Base-by-base conservation (phyloP, 2,329 filamentous ascomycete genomes). In the Coniochaeta sp. region DNA sequence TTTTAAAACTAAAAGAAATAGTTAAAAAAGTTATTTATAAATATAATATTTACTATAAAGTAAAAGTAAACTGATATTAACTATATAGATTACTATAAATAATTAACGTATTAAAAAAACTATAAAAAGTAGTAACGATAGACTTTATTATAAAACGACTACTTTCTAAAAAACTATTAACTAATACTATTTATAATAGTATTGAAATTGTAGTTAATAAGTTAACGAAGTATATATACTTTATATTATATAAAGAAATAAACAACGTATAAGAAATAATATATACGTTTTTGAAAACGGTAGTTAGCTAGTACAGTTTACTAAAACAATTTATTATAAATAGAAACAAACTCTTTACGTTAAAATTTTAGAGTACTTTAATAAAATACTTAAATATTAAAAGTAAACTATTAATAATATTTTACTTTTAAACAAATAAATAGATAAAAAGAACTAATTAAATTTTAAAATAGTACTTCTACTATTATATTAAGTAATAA, bases 391-490 rank as follows among this genome's bases (percentile, higher is more conserved):
- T 63, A 22, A 57, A 26, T 34, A 38, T 30, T 32, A 58, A 58
- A 34, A 55, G 60, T 17, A 44, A 38, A 36, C 22, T 60, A 52
- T 54, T 9, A 10, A 61, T 58, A 42, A 32, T 32, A 26, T 59
- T 38, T 52, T 64, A 62, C 42, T 19, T 60, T 26, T 57, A 60
- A 54, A 60, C 17, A 40, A 40, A 64, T 54, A 56, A 47, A 58
- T 57, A 64, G 55, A 62, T 59, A 60, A 26, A 60, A 59, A 4
- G 16, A 26, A 44, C 57, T 19, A 62, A 62, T 16, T 58, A 62
- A 42, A 58, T 59, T 44, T 22, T 62, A 16, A 40, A 62, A 61
- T 24, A 59, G 26, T 62, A 61, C n/a, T 12, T 62, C 22, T 22
- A 40, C 26, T 44, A 57, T 16, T 62, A 60, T 55, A 47, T 62